A percentile compares a stretch with the other conserved stretches of the same genome.
phyloP scores from a whole-genome alignment of 1,284 basidiomycete genomes.

The Ceratobasidium sp. region DNA sequence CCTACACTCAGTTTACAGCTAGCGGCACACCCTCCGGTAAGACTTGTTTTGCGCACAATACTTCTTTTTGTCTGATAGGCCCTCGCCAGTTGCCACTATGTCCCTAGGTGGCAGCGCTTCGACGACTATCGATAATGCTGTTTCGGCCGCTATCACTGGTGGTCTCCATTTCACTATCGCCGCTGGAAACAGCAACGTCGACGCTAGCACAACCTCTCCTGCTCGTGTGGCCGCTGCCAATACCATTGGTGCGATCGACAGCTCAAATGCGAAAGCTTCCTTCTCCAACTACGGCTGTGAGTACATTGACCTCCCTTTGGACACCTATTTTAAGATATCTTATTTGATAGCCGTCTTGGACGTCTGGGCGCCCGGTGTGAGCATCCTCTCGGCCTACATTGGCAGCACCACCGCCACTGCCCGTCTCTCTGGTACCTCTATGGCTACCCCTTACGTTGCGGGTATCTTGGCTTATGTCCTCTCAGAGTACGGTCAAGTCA shows the following conservation, averaged over 20 bases:
- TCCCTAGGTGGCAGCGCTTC: conserved; percentile 45
- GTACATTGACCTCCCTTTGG: no score
- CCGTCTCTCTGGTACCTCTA: conserved; percentile 39
- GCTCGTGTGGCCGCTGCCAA: conserved; percentile 83
- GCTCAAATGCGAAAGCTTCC: conserved; percentile 87
- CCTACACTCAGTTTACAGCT: conserved; percentile 55
- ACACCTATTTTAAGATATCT: no score
- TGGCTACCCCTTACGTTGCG: conserved; percentile 41
- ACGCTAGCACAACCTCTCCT: conserved; percentile 56
- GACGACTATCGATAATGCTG: conserved; percentile 48
- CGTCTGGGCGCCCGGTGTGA: conserved; percentile 53
- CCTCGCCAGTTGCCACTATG: conserved; percentile 46
- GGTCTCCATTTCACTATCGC: conserved; percentile 97
- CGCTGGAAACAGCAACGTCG: conserved; percentile 79
- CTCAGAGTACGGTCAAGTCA: conserved; percentile 14
- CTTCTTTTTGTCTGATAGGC: no score
- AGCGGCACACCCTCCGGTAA: conserved; percentile 47
- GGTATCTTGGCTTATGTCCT: conserved; percentile 37
- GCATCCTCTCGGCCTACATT: conserved; percentile 52
- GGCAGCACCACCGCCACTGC: conserved; percentile 32
- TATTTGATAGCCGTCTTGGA: conserved; percentile 35
- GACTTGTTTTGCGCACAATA: no score
- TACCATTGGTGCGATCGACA: conserved; percentile 88
- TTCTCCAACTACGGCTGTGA: conserved; percentile 81
- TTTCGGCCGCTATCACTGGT: conserved; percentile 71